Evolutionary conservation across 352 stramenopile genomes (phyloP), one percentile per base, ranked within the genome.

Genomic region (Pythium sukuiense): DNA sequence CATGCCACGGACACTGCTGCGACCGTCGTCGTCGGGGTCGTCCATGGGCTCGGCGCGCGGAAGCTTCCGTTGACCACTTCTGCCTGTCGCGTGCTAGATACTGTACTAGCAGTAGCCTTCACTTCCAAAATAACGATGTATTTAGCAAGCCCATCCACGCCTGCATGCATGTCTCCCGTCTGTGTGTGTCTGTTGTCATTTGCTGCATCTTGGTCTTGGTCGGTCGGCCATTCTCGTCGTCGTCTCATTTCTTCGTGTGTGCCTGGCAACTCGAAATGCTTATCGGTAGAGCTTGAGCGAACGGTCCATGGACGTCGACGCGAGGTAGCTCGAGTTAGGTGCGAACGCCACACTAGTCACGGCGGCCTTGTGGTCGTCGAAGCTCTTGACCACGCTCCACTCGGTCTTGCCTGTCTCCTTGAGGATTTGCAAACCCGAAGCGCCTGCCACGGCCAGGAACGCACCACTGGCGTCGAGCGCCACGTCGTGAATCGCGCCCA

Each of bases 241-340:
- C 49, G 49, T 35, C 18, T 50, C 43, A 24, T 24, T 24, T 29
- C 43, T 50, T 6, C 18, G 37, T 18, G 11, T 43, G 37, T 43
- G 18, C 14, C 37, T 43, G 37, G 37, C 14, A n/a, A 16, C 16
- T 46, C 37, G 18, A 16, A 43, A 4, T 43, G 37, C 60, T 64
- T 89, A 85, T 76, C 79, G 68, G 76, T 85, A 90, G 37, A 93
- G 71, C 73, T 93, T 93, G 54, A 93, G 72, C 69, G 83, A 79
- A 16, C 85, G 83, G 54, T 93, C 85, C 77, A 93, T 88, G 2
- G 85, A 93, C 29, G 77, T 79, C 7, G 82, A 85, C 30, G 77
- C 85, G 27, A 91, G 54, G 67, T 79, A 93, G 56, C 69, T 88
- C 48, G 80, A 83, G 66, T 89, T 76, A 3, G 74, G 70, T 6